These are phyloP conservation scores for Pythium periplocum DNA, from an alignment of 352 stramenopile species.

Conservation along the genomic window DNA sequence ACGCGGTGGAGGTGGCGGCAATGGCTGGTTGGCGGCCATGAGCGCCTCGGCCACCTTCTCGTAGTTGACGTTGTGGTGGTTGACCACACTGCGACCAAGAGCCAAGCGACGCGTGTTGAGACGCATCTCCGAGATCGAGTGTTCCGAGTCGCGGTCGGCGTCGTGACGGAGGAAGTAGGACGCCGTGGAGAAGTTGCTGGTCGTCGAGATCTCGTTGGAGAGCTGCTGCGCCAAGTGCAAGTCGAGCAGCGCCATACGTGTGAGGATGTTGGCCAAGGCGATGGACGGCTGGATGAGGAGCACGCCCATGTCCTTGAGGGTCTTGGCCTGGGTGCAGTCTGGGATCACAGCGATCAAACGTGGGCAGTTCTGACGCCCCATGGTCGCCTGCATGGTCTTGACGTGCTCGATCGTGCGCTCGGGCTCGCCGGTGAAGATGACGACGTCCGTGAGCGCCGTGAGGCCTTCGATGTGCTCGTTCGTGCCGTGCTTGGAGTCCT, in stretches of 20 bases:
- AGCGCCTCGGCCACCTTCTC: slow-evolving; percentile 22
- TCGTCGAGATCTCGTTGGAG: slow-evolving; percentile 27
- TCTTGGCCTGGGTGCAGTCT: slow-evolving; percentile 27
- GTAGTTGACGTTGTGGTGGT: slow-evolving; percentile 56
- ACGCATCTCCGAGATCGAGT: slow-evolving; percentile 38
- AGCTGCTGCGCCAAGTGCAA: slow-evolving; percentile 18
- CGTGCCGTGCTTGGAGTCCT: slow-evolving; percentile 15
- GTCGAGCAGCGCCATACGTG: slow-evolving; percentile 57
- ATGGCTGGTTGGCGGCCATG: slow-evolving; percentile 13
- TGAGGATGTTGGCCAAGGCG: slow-evolving; percentile 58
- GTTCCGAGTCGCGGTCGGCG: slow-evolving; percentile 21
- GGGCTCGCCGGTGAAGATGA: slow-evolving; percentile 58
- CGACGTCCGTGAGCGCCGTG: slow-evolving; percentile 35
- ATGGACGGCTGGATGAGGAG: slow-evolving; percentile 63
- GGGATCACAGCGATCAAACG: slow-evolving; percentile 56
- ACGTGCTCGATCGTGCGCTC: slow-evolving; percentile 41
- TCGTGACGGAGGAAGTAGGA: slow-evolving; percentile 50
- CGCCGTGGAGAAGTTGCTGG: slow-evolving; percentile 35
- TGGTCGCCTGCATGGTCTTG: slow-evolving; percentile 32
- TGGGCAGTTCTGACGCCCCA: slow-evolving; percentile 27
- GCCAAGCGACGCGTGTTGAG: slow-evolving; percentile 16
- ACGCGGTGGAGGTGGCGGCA: slow-evolving; percentile 33
- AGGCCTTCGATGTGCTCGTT: slow-evolving; percentile 28
- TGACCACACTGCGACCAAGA: slow-evolving; percentile 48
- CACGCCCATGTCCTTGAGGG: slow-evolving; percentile 40